Conservation (phyloP, 352 stramenopile species). For the Phytophthora capsici region DNA sequence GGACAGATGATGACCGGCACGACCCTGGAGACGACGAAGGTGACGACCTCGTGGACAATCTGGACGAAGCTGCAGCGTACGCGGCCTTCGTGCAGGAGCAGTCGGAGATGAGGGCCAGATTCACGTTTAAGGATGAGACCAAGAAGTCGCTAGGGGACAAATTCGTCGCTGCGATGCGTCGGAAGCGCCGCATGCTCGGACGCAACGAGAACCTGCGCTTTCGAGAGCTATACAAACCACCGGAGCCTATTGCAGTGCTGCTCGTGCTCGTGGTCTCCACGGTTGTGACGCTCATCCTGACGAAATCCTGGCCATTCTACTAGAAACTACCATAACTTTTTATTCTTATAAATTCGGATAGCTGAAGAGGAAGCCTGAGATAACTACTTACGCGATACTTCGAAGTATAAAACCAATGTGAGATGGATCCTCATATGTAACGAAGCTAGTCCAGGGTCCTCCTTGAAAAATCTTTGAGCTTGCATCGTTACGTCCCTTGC, state of each 20-base stretch:
- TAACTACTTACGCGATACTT: too few relatives aligned
- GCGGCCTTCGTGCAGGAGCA: constrained; percentile 37
- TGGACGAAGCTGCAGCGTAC: constrained; percentile 45
- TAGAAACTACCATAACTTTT: constrained; percentile 15
- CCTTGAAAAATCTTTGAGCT: neutral
- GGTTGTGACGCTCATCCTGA: constrained; percentile 74
- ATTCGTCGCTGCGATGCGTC: constrained; percentile 56
- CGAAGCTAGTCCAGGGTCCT: too few relatives aligned
- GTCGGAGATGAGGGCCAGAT: constrained; percentile 49
- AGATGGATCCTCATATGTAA: too few relatives aligned
- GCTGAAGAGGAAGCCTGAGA: too few relatives aligned
- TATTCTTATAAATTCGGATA: neutral
- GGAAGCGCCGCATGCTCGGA: constrained; percentile 68
- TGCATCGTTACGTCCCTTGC: constrained; percentile 25
- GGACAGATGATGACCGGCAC: constrained; percentile 13
- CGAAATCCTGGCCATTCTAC: constrained; percentile 84
- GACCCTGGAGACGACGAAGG: constrained; percentile 35
- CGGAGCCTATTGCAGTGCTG: constrained; percentile 72
- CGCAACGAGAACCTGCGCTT: constrained; percentile 82
- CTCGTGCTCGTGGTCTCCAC: constrained; percentile 55
- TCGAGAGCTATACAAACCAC: constrained; percentile 72
- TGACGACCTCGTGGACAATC: constrained; percentile 35
- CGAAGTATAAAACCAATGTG: too few relatives aligned
- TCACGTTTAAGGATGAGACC: constrained; percentile 60
- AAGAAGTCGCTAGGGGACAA: constrained; percentile 40